A percentile compares a stretch with the other conserved stretches of the same genome.
phyloP scores from a whole-genome alignment of 1,284 basidiomycete species.

The Leccinum proliferum region DNA sequence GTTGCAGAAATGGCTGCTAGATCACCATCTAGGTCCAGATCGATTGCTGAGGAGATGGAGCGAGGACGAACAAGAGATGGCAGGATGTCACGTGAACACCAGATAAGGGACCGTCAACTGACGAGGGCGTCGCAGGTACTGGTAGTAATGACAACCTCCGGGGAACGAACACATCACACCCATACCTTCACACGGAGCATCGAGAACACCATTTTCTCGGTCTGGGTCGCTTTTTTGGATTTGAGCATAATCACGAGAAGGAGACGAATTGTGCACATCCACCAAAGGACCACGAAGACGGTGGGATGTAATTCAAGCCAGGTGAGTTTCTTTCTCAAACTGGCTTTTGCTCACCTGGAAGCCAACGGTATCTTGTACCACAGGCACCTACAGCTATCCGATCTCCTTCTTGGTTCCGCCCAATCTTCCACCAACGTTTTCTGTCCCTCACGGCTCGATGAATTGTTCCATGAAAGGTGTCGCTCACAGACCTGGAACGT shows the following conservation, averaged over 20 bases:
- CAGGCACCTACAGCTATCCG: conserved; percentile 92
- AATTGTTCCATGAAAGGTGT: conserved; percentile 78
- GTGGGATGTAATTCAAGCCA: conserved; percentile 93
- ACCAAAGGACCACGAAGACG: conserved; percentile 39
- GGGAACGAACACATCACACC: background rate
- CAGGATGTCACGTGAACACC: conserved; percentile 8
- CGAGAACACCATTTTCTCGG: conserved; percentile 17
- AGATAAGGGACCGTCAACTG: conserved; percentile 1
- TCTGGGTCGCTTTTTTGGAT: conserved; percentile 20
- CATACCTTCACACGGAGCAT: conserved; percentile 4
- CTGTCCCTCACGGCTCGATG: conserved; percentile 77
- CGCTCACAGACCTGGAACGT: conserved; percentile 84
- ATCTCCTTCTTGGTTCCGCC: conserved; percentile 87
- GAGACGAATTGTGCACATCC: conserved; percentile 14
- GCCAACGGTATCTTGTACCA: background rate
- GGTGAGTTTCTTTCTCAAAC: conserved; percentile 41
- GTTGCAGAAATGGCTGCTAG: conserved; percentile 28
- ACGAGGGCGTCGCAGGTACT: conserved; percentile 7
- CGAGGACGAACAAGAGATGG: conserved; percentile 19
- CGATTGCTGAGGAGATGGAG: conserved; percentile 14
- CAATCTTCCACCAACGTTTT: conserved; percentile 77
- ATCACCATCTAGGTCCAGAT: conserved; percentile 11
- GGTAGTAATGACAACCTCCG: background rate
- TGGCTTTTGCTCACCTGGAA: background rate
- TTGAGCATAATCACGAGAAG: conserved; percentile 16